Evolutionary conservation across 78 protist species (phyloP), one percentile per base, ranked within the genome.

Genomic region (Isochrysis galbana): DNA sequence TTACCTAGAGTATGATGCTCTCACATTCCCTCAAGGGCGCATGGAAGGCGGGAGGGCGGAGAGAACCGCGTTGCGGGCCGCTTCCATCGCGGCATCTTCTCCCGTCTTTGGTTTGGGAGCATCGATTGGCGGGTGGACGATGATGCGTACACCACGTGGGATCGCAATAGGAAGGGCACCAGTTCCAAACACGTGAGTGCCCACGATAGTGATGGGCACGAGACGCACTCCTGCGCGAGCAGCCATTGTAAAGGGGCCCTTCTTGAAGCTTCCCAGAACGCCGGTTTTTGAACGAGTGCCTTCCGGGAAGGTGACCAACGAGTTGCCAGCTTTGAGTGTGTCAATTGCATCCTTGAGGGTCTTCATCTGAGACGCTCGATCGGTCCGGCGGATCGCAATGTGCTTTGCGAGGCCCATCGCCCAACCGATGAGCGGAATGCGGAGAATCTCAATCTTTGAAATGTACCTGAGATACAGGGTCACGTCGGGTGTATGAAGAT

Each of bases 371-470:
- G 42, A 36, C 36, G 1, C 11, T 5, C 86, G 86, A 29, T 78
- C 86, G 21, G 26, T 29, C 19, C 86, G 45, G 21, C 48, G 26
- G 42, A 78, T 2, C 32, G 86, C 86, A n/a, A 78, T 78, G 48
- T 78, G 86, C 86, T 39, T 39, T 4, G 86, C 86, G 2, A 78
- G 21, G 39, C 29, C 39, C 86, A 78, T 78, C n/a, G 86, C 86
- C 86, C 86, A 78, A 34, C 86, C 86, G n/a, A 78, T 41, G 34
- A 78, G n/a, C 45, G 86, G 86, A 10, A 78, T 78, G 48, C 86
- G 47, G 36, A 78, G 86, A 46, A 78, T 78, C 86, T 78, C 86
- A 2, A 41, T 39, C 86, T 78, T 78, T 0, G 48, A 41, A n/a
- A 78, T 29, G 47, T 78, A 78, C 26, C 77, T 69, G 77, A 22